Base-by-base conservation (phyloP, 2,329 filamentous ascomycete species). In the Cercospora brassicicola region DNA sequence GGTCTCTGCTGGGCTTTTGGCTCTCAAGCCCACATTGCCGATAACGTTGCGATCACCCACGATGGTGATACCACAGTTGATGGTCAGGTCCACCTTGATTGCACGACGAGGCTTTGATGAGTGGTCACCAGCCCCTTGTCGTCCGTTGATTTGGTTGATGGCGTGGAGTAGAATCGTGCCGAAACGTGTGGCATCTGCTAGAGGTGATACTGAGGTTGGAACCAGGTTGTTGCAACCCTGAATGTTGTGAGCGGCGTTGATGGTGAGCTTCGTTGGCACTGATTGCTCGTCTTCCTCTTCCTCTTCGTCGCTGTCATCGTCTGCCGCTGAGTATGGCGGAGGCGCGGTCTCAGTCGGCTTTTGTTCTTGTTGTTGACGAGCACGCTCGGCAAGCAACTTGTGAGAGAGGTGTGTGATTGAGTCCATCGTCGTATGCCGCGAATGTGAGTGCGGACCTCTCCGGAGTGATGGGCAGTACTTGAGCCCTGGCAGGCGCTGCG, bases 151-250 rank as follows among this genome's bases (percentile, higher is more conserved):
- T 39, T 81, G 77, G 2, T 71, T 71, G 20, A 88, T 74, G 2
- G 83, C 81, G 11, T 79, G 73, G 11, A 85, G 78, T 2, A 88
- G 76, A 3, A 83, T 79, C 7, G 78, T 75, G 9, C 84, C 81
- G 67, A 87, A 71, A 79, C 66, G 78, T 72, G 72, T 79, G 74
- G 74, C 83, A 79, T 79, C 77, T 4, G 81, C 79, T 4, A 76
- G 68, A 2, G 69, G 33, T 10, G 76, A 62, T 3, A 80, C 74
- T 0, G 77, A 72, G 20, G 86, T 74, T 20, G 82, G 81, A 56
- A 86, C 76, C 59, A 85, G 74, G 75, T 88, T 88, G 75, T 82
- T 79, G 75, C 80, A 80, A 68, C 82, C 82, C 42, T 77, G 76
- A 71, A 88, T 78, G 67, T 73, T 78, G 73, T 87, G 75, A 0